Base-by-base conservation (phyloP, 2,329 filamentous ascomycete species). In the Colletotrichum sp. region DNA sequence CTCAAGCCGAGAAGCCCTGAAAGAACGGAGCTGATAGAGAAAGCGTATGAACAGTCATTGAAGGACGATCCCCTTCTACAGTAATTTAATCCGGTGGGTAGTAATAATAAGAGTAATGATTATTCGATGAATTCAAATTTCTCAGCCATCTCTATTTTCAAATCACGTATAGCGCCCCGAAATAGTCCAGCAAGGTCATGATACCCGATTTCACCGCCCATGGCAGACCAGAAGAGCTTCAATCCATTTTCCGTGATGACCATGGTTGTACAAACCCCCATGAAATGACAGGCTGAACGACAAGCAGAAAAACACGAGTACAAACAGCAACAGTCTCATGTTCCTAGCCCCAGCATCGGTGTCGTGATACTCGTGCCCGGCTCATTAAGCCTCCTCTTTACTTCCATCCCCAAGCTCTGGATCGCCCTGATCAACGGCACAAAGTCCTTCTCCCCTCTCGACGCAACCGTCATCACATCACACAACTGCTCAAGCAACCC, bases 401-500 rank as follows among this genome's bases (percentile, higher is more conserved):
- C 79, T 36, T 82, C 81, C 2, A 72, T 69, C 10, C 79, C 80
- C 2, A 82, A 76, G 13, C 61, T 78, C 36, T 80, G 80, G 64
- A 82, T 78, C 4, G 81, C 81, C 32, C 78, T 77, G 1, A 82
- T 74, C 24, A 82, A 70, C 0, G 81, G 81, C 52, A 78, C 69
- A 34, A 82, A 79, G 34, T 82, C 81, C 30, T 68, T 78, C 16
- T 83, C 78, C 0, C 76, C 77, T n/a, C 75, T 77, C 6, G 79
- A 77, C 28, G 81, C 63, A 2, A 77, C 52, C 2, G 75, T 61
- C 4, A 81, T 77, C 9, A 74, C 74, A 16, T 79, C 71, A 1
- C 75, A 76, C 0, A 82, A 24, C 6, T 60, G 67, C 18, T 79
- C 78, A 7, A 82, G 72, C 2, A 79, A 74, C 63, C 77, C 74